Conservation (phyloP, 352 stramenopile genomes). For the Pythium aristosporum region DNA sequence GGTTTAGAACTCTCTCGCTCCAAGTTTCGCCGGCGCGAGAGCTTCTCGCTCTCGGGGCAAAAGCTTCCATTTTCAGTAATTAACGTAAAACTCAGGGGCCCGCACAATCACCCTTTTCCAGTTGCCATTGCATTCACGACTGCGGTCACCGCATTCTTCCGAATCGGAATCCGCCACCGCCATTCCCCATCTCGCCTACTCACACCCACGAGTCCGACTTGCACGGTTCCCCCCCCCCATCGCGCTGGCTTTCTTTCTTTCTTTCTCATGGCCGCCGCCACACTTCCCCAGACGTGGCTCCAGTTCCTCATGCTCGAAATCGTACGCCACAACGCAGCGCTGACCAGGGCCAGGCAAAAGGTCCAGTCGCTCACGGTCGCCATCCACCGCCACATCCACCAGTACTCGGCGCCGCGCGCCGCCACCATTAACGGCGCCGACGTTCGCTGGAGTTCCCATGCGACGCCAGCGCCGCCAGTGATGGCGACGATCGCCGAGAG, state of each 20-base stretch:
- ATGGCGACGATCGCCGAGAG: background rate
- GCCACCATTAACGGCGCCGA: background rate
- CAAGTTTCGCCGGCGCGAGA: background rate
- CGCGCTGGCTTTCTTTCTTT: background rate
- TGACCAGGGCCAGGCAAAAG: slow-evolving; percentile 1
- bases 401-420: background rate
- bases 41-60: background rate
- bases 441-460: background rate
- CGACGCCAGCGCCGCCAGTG: background rate
- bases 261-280: background rate
- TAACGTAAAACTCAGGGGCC: background rate
- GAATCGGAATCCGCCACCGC: too few relatives aligned
- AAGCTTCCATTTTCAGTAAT: too few relatives aligned
- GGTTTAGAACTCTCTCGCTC: too few relatives aligned
- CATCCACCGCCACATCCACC: slow-evolving; percentile 2
- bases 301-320: slow-evolving; percentile 10
- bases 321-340: slow-evolving; percentile 5
- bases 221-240: background rate
- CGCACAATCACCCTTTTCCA: background rate
- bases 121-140: background rate
- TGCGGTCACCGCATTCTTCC: background rate
- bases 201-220: background rate
- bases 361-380: background rate
- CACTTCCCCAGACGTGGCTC: slow-evolving; percentile 1
- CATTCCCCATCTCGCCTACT: background rate